phyloP scores from a whole-genome alignment of 2,329 filamentous ascomycete species.

The Alternaria novae-zelandiae region DNA sequence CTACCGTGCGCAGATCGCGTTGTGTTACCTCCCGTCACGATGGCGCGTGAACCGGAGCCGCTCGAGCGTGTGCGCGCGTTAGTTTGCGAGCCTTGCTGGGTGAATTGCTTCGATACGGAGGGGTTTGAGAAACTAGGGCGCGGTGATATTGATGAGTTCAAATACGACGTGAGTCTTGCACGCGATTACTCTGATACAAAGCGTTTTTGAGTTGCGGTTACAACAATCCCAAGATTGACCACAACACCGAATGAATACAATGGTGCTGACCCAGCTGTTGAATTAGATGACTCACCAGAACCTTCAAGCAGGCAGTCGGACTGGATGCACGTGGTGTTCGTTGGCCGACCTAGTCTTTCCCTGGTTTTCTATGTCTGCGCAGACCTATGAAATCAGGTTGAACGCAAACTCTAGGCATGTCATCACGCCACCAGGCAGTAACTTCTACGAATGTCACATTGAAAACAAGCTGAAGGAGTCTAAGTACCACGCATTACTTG shows the following conservation, averaged over 20 bases:
- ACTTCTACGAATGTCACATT: too few species aligned
- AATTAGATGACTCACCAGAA: neutral
- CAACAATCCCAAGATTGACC: accelerated
- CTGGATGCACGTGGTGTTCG: neutral
- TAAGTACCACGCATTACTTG: too few species aligned
- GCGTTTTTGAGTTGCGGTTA: accelerated
- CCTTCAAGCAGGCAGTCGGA: accelerated
- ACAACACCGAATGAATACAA: neutral
- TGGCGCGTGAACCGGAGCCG: neutral
- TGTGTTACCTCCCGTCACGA: accelerated
- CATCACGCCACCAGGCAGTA: neutral
- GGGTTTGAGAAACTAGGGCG: neutral
- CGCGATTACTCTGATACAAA: neutral
- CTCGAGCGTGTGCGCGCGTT: neutral
- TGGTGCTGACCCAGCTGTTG: accelerated
- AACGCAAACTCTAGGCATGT: accelerated
- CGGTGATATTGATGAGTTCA: neutral
- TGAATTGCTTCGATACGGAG: neutral
- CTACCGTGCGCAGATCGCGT: accelerated
- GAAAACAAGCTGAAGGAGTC: too few species aligned
- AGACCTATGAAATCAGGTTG: neutral
- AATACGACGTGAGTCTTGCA: neutral
- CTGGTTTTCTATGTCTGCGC: too few species aligned
- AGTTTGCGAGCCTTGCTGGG: neutral
- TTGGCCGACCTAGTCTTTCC: too few species aligned